Evolutionary conservation across 331 rosid genomes (phyloP).

Genomic region (Stylosanthes scabra): DNA sequence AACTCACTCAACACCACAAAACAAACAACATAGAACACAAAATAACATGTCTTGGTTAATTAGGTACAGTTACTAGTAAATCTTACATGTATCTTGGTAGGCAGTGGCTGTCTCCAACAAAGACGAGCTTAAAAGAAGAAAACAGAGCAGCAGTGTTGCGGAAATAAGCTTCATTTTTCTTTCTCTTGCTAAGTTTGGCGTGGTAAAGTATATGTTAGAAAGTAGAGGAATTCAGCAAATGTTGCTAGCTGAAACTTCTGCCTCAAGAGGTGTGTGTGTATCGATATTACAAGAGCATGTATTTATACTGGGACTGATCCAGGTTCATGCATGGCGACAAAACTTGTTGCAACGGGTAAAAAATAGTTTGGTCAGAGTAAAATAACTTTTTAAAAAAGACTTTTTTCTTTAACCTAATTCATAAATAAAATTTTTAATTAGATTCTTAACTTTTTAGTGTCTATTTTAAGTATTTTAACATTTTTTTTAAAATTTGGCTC

Average conservation of each 20-base stretch:
- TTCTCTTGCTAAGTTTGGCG: not conserved
- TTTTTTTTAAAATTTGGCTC: too few species aligned
- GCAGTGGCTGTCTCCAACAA: constrained; percentile 51
- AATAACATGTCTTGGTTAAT: not conserved
- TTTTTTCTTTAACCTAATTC: too few species aligned
- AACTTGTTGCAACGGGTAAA: not conserved
- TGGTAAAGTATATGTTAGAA: not conserved
- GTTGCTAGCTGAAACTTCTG: not conserved
- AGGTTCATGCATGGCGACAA: not conserved
- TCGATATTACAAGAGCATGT: not conserved
- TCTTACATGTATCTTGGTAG: constrained; percentile 43
- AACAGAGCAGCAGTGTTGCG: constrained; percentile 48
- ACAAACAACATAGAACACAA: not conserved
- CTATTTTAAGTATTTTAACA: too few species aligned
- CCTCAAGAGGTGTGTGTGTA: not conserved
- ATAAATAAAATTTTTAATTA: too few species aligned
- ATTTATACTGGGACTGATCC: constrained; percentile 36
- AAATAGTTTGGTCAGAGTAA: constrained; percentile 20
- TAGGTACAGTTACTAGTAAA: not conserved
- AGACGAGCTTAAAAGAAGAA: constrained; percentile 58
- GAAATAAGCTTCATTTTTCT: constrained; percentile 54
- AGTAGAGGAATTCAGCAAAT: not conserved
- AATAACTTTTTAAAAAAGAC: constrained; percentile 1
- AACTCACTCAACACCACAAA: not conserved
- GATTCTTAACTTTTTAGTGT: too few species aligned